Conservation (phyloP, 495 filamentous ascomycete genomes). For the Amphirosellinia nigrospora region DNA sequence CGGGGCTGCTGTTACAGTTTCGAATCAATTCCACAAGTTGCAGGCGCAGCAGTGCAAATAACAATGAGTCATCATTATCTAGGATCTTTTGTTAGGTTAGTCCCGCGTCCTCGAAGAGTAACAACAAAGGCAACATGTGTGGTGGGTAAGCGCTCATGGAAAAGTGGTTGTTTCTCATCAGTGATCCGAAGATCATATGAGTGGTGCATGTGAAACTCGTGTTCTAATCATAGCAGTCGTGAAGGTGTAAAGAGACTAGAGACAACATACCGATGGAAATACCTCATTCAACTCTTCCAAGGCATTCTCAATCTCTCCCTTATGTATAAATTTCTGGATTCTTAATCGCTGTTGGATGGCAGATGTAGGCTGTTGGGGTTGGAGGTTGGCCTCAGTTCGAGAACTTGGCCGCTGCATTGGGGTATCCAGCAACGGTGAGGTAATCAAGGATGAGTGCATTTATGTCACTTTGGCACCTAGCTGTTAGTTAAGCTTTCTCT, state of each 20-base stretch:
- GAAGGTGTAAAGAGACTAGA: slow-evolving; percentile 20
- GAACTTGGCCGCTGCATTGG: slow-evolving; percentile 91
- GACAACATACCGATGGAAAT: slow-evolving; percentile 79
- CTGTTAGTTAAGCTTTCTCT: slow-evolving; percentile 44
- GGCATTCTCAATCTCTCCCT: slow-evolving; percentile 81
- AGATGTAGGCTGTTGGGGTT: slow-evolving; percentile 69
- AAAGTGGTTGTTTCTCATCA: slow-evolving; percentile 94
- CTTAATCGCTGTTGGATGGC: slow-evolving; percentile 78
- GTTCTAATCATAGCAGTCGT: slow-evolving; percentile 85
- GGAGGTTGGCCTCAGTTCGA: slow-evolving; percentile 89
- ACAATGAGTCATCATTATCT: slow-evolving; percentile 80
- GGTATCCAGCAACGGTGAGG: slow-evolving; percentile 93
- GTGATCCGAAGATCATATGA: slow-evolving; percentile 83
- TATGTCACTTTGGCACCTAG: slow-evolving; percentile 71
- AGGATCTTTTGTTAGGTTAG: slow-evolving; percentile 69
- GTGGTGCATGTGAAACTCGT: slow-evolving; percentile 98
- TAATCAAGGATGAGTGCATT: slow-evolving; percentile 97
- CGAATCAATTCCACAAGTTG: slow-evolving; percentile 95
- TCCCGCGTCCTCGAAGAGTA: slow-evolving; percentile 11
- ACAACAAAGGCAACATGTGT: slow-evolving; percentile 17
- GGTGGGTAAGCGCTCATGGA: slow-evolving; percentile 78
- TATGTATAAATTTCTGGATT: slow-evolving; percentile 80
- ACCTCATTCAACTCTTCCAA: slow-evolving; percentile 88
- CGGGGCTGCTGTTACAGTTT: slow-evolving; percentile 57
- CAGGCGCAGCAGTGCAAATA: slow-evolving; percentile 88